Conservation (phyloP, 441 rosid species). For the Mallotus japonicus region DNA sequence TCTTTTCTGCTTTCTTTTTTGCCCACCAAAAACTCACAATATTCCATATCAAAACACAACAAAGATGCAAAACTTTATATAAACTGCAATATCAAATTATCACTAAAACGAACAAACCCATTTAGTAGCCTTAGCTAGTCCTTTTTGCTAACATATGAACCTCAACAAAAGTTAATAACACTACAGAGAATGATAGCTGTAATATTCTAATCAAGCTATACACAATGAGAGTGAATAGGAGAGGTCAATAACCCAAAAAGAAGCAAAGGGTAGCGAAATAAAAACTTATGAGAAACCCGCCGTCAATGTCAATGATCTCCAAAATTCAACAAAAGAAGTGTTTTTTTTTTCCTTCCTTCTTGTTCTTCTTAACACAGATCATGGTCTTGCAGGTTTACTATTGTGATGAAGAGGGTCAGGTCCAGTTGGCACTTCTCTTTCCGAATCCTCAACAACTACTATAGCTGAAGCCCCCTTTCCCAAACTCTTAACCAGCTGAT, state of each 20-base stretch:
- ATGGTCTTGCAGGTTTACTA: conserved; percentile 40
- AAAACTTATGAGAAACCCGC: not conserved
- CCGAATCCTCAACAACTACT: conserved; percentile 31
- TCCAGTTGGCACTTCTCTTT: conserved; percentile 68
- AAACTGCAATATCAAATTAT: not conserved
- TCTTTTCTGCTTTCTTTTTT: not conserved
- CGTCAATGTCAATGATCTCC: not conserved
- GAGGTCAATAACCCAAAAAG: not conserved
- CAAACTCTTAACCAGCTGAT: conserved; percentile 9
- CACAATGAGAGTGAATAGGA: not conserved
- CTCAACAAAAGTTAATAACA: not conserved
- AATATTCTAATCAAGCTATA: not conserved
- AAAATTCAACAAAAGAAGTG: not conserved
- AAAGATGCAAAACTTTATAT: not conserved
- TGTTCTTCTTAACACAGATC: conserved; percentile 8
- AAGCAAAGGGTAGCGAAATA: conserved; percentile 6
- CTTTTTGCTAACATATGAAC: not conserved
- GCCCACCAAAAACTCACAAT: not conserved
- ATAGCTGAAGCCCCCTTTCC: conserved; percentile 23
- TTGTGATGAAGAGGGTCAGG: conserved; percentile 81
- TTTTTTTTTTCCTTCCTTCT: no score
- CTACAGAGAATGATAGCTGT: not conserved
- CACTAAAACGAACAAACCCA: not conserved
- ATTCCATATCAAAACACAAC: not conserved
- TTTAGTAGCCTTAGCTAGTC: not conserved